A percentile compares a stretch with the other conserved stretches of the same genome.
Conservation (phyloP, 768 basidiomycete species). For the Podaxis sp. region DNA sequence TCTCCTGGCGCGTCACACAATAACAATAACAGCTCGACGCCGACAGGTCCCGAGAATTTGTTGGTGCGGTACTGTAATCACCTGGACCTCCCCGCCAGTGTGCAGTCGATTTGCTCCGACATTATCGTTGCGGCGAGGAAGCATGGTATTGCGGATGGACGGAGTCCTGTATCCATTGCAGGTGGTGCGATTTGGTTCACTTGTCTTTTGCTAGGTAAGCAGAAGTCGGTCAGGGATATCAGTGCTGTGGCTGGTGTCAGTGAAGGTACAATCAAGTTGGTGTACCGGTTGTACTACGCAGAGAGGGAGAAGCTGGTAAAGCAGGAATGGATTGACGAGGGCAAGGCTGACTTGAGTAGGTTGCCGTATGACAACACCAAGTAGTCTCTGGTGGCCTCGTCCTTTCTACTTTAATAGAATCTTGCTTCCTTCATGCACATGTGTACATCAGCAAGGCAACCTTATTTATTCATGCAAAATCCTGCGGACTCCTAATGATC, state of each 20-base stretch:
- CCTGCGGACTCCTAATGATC: background rate
- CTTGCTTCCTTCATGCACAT: background rate
- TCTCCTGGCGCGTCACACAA: constrained; percentile 66
- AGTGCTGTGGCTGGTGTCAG: constrained; percentile 89
- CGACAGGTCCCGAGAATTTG: constrained; percentile 76
- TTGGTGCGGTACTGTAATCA: constrained; percentile 94
- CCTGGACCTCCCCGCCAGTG: constrained; percentile 75
- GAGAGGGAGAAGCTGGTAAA: constrained; percentile 79
- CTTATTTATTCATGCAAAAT: background rate
- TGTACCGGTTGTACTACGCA: constrained; percentile 73
- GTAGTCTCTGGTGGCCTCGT: constrained; percentile 20
- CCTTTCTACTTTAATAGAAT: constrained; percentile 12
- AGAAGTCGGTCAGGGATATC: constrained; percentile 80
- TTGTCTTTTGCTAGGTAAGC: constrained; percentile 71
- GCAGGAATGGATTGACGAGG: constrained; percentile 80
- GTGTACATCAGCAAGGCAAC: background rate
- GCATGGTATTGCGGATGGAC: constrained; percentile 86
- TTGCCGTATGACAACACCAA: constrained; percentile 37
- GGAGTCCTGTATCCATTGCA: constrained; percentile 98
- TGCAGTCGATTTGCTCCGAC: constrained; percentile 80
- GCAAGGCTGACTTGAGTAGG: constrained; percentile 54
- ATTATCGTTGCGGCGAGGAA: constrained; percentile 78
- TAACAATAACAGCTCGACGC: constrained; percentile 39
- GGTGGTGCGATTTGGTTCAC: constrained; percentile 95
- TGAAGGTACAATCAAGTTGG: constrained; percentile 91